These are phyloP conservation scores for Coemansia sp. DNA, from an alignment of 192 early-diverging fungal genomes.

Conservation along the genomic window DNA sequence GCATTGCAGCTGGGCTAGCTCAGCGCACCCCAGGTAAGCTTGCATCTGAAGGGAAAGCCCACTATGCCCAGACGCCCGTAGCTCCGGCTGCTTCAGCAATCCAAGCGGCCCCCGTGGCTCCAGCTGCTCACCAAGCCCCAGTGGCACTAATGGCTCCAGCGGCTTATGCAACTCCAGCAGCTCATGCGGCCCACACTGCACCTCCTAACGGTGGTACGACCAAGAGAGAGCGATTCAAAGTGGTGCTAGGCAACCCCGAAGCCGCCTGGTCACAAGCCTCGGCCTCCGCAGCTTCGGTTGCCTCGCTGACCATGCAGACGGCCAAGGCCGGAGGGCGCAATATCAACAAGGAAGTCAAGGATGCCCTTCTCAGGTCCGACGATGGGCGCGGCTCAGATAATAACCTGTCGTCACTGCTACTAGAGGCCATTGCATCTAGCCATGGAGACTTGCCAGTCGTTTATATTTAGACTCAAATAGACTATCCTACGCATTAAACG, in stretches of 20 bases:
- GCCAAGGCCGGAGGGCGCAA: neutral
- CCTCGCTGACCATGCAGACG: neutral
- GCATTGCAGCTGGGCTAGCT: neutral
- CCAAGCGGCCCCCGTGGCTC: neutral
- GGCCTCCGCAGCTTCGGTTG: neutral
- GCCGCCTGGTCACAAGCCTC: neutral
- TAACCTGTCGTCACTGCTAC: conserved; percentile 24
- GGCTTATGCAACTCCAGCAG: neutral
- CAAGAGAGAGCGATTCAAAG: neutral
- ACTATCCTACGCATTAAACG: neutral
- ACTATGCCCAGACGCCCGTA: neutral
- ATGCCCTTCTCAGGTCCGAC: conserved; percentile 10
- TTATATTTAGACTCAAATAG: conserved; percentile 1
- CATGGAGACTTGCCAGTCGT: conserved; percentile 26
- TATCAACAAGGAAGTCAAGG: conserved; percentile 16
- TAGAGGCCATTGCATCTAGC: conserved; percentile 27
- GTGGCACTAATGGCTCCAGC: neutral
- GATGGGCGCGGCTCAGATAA: conserved; percentile 12
- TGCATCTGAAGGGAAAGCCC: neutral
- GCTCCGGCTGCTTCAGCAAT: neutral
- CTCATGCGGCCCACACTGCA: neutral
- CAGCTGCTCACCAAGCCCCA: neutral
- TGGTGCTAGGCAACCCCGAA: neutral
- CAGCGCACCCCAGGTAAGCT: neutral
- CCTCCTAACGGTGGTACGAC: neutral